Percentiles rank a stretch among this genome's conserved stretches.
phyloP scores from a whole-genome alignment of 768 basidiomycete genomes.

The Dioszegia crocea region DNA sequence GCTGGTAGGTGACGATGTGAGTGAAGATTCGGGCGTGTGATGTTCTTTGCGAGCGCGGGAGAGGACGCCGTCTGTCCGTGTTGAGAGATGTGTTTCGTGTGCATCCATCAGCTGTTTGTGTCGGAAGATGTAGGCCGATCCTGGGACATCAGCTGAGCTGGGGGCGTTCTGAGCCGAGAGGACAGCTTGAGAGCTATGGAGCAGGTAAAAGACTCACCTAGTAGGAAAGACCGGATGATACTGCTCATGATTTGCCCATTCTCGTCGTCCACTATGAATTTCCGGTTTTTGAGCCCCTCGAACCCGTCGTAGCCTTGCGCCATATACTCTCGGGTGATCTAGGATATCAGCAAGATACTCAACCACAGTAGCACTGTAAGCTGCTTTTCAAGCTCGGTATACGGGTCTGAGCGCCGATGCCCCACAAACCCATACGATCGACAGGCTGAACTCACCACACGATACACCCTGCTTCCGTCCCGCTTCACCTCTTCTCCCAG shows the following conservation, averaged over 20 bases:
- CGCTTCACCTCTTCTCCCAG: slow-evolving; percentile 57
- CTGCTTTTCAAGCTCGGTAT: too few relatives aligned
- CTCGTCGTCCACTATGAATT: slow-evolving; percentile 76
- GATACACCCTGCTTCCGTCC: slow-evolving; percentile 60
- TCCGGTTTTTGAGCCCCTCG: slow-evolving; percentile 60
- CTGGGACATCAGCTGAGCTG: slow-evolving; percentile 49
- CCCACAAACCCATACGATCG: too few relatives aligned
- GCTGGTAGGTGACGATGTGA: slow-evolving; percentile 10
- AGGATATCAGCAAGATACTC: not conserved
- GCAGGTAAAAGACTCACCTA: slow-evolving; percentile 68
- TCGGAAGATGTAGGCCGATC: slow-evolving; percentile 69
- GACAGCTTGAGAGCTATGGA: too few relatives aligned
- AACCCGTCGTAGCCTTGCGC: slow-evolving; percentile 57
- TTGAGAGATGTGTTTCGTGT: slow-evolving; percentile 44
- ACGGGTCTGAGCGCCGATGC: too few relatives aligned
- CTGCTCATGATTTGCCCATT: slow-evolving; percentile 70
- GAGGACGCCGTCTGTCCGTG: slow-evolving; percentile 37
- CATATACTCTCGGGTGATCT: slow-evolving; percentile 75
- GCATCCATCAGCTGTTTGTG: slow-evolving; percentile 54
- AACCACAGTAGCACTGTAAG: slow-evolving; percentile 4
- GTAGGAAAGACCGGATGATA: slow-evolving; percentile 75
- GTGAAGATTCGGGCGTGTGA: slow-evolving; percentile 15
- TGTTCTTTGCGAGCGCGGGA: slow-evolving; percentile 25
- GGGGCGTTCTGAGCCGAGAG: not conserved
- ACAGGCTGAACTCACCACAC: too few relatives aligned